Evolutionary conservation across 192 early-diverging fungal species (phyloP).

Genomic region (Funneliformis mosseae): DNA sequence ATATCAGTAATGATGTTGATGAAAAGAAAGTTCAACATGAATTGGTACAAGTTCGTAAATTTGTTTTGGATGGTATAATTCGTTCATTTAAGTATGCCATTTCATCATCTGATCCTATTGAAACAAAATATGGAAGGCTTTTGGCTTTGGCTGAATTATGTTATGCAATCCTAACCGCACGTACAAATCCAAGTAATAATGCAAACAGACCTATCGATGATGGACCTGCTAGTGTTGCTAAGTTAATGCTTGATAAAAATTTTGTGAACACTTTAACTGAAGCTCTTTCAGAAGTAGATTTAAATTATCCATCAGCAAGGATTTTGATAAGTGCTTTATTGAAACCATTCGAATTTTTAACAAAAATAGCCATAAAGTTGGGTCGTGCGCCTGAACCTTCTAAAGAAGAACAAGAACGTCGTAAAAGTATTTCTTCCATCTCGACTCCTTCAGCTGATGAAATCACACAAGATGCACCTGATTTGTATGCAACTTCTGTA

Average conservation of each 20-base stretch:
- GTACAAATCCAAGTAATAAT: conserved; percentile 35
- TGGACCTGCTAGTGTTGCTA: conserved; percentile 60
- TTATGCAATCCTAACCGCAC: conserved; percentile 64
- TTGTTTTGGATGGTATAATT: conserved; percentile 68
- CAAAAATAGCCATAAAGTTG: conserved; percentile 86
- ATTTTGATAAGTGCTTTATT: conserved; percentile 75
- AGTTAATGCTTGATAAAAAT: conserved; percentile 88
- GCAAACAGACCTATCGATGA: conserved; percentile 54
- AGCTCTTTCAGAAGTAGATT: conserved; percentile 81
- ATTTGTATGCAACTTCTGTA: conserved; percentile 81
- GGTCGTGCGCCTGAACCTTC: conserved; percentile 66
- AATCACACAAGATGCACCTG: conserved; percentile 70
- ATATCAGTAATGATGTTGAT: conserved; percentile 45
- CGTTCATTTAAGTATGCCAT: conserved; percentile 67
- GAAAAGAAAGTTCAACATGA: conserved; percentile 59
- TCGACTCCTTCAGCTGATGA: conserved; percentile 41
- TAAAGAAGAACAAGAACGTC: conserved; percentile 45
- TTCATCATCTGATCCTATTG: conserved; percentile 46
- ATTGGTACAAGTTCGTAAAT: conserved; percentile 60
- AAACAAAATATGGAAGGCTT: conserved; percentile 68
- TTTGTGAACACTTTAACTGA: conserved; percentile 80
- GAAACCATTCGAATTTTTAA: conserved; percentile 86
- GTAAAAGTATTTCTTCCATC: conserved; percentile 52
- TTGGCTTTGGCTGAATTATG: conserved; percentile 69
- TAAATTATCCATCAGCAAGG: conserved; percentile 85